phyloP scores from a whole-genome alignment of 2,329 filamentous ascomycete genomes.

The Elsinoe batatas region DNA sequence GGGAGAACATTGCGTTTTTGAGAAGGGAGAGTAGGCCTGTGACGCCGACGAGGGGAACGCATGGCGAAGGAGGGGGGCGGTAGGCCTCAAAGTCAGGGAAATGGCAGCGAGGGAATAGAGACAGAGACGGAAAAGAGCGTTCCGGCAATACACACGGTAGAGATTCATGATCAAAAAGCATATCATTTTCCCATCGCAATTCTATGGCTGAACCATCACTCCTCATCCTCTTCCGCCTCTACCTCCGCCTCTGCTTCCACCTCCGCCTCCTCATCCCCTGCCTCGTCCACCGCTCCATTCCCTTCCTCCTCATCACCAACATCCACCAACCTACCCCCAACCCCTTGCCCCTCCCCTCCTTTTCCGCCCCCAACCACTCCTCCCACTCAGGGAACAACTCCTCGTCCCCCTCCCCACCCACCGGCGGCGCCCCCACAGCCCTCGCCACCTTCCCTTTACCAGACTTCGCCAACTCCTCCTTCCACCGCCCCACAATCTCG shows the following conservation, averaged over 20 bases:
- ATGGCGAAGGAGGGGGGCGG: neutral
- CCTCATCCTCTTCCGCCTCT: conserved; percentile 8
- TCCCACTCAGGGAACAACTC: conserved; percentile 97
- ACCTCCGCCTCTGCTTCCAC: conserved; percentile 16
- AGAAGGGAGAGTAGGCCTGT: conserved; percentile 19
- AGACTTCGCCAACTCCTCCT: conserved; percentile 67
- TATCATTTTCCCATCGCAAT: neutral
- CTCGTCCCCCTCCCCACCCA: conserved; percentile 52
- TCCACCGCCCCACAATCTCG: conserved; percentile 67
- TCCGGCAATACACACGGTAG: too few relatives aligned
- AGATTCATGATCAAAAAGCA: neutral
- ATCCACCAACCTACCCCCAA: conserved; percentile 29
- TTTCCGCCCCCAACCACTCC: conserved; percentile 73
- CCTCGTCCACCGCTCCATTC: conserved; percentile 12
- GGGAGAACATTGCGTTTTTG: conserved; percentile 79
- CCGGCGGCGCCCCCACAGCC: conserved; percentile 67
- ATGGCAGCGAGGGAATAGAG: neutral
- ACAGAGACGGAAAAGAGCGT: neutral
- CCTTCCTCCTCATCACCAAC: conserved; percentile 28
- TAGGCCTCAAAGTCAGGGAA: too few relatives aligned
- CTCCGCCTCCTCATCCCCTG: conserved; percentile 13
- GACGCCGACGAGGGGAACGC: conserved; percentile 12
- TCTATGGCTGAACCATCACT: neutral
- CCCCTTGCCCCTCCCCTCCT: conserved; percentile 48
- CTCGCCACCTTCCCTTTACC: conserved; percentile 81